A percentile compares a stretch with the other conserved stretches of the same genome.
These are phyloP conservation scores for Tetradesmus lagerheimii DNA, from an alignment of 139 green algal species.

Conservation along the genomic window DNA sequence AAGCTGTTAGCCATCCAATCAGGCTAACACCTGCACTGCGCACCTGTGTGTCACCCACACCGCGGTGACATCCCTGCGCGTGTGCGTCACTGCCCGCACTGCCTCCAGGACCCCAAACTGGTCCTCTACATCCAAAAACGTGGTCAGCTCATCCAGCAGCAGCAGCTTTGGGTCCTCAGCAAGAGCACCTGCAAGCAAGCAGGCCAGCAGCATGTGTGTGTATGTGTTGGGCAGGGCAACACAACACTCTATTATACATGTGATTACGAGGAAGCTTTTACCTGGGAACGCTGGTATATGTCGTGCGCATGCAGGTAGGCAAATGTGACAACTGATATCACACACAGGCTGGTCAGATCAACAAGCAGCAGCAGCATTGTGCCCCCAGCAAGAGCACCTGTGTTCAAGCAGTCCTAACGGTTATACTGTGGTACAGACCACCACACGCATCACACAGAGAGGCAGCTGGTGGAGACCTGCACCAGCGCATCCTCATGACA, in stretches of 20 bases:
- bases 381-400: not conserved
- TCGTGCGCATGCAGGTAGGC: no score
- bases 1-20: no score
- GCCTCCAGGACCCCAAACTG: constrained; percentile 85
- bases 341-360: no score
- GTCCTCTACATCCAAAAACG: constrained; percentile 95
- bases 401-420: no score
- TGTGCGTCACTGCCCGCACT: constrained; percentile 64
- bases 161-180: constrained; percentile 86
- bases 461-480: no score
- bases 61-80: constrained; percentile 72
- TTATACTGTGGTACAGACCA: not conserved
- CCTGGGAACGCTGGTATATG: no score
- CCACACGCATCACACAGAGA: no score
- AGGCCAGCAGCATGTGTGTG: not conserved
- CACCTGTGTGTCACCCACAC: constrained; percentile 89
- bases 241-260: no score
- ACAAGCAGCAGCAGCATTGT: no score
- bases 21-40: not conserved
- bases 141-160: constrained; percentile 99
- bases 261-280: no score
- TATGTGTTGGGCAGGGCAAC: not conserved
- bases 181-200: constrained; percentile 67
- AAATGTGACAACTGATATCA: no score
- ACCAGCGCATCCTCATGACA: no score